Percentiles rank a stretch among this genome's conserved stretches.
These are phyloP conservation scores for Antarctomyces pellizariae DNA, from an alignment of 495 filamentous ascomycete species.

Conservation along the genomic window DNA sequence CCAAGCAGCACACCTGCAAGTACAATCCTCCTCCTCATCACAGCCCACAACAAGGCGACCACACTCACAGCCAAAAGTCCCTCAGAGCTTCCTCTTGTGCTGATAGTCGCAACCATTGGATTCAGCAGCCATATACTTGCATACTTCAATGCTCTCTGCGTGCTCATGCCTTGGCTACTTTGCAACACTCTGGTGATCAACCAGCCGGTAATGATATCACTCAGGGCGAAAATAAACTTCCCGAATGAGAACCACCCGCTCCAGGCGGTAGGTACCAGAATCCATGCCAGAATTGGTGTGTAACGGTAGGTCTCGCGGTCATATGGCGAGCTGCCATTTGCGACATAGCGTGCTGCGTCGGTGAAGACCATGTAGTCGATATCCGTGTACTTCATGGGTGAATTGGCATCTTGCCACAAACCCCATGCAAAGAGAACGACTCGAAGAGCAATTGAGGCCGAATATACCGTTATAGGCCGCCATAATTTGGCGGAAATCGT, in stretches of 20 bases:
- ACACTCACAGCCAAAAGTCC: conserved; percentile 71
- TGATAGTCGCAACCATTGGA: conserved; percentile 94
- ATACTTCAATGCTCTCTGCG: conserved; percentile 37
- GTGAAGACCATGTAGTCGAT: conserved; percentile 99
- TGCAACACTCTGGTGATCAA: conserved; percentile 46
- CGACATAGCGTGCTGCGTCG: conserved; percentile 67
- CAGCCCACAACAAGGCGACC: conserved; percentile 59
- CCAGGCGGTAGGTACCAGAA: conserved; percentile 62
- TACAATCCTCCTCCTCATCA: conserved; percentile 28
- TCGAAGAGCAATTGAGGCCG: conserved; percentile 43
- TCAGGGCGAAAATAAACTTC: conserved; percentile 64
- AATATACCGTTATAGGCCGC: too few relatives aligned
- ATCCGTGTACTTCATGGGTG: conserved; percentile 88
- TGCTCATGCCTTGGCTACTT: conserved; percentile 14
- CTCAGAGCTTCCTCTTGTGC: conserved; percentile 81
- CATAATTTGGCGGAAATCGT: too few relatives aligned
- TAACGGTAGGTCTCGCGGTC: conserved; percentile 86
- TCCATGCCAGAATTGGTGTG: conserved; percentile 79
- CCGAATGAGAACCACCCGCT: conserved; percentile 56
- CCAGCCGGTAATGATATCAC: conserved; percentile 73
- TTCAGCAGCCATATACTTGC: conserved; percentile 83
- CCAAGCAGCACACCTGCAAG: conserved; percentile 62
- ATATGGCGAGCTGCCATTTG: conserved; percentile 44
- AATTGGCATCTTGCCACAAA: conserved; percentile 72
- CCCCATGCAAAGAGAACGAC: conserved; percentile 59